Evolutionary conservation across 225 moss, liverwort and hornwort genomes (phyloP), one percentile per base, ranked within the genome.

Genomic region (Polytrichum commune): DNA sequence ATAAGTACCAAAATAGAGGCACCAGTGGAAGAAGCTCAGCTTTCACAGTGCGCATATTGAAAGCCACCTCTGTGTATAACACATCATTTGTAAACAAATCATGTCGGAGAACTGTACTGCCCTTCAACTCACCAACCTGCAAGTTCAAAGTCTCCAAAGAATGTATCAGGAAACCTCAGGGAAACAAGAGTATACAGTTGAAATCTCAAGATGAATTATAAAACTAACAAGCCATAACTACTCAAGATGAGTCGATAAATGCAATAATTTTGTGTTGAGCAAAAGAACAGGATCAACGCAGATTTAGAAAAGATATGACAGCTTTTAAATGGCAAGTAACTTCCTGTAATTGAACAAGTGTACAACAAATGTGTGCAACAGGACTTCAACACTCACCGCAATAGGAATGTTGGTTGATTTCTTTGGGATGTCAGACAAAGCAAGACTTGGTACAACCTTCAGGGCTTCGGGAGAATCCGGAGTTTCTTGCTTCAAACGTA

Each of bases 71-170:
- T 16, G 91, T 75, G 69, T 98, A 98, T 60, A 98, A 77, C 6
- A 98, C 98, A 80, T 95, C 91, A 71, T 98, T 98, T 54, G 98
- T 98, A 33, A 95, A 98, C 23, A 98, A 73, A 69, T 98, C 98
- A 76, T 98, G 98, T 60, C 91, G 83, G 35, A 98, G 84, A 5
- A 98, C 70, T 29, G 87, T 89, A 69, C 91, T 85, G 66, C 88
- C 98, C 76, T 91, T 91, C 75, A 95, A 58, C 30, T 93, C 76
- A 19, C 91, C 91, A 68, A 98, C 93, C 98, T 98, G 78, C 19
- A 70, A 55, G 5, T 29, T 1, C 19, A 27, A 26, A 69, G 73
- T 33, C n/a, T 13, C 29, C 65, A 28, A 8, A 6, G 6, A 32
- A 35, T 2, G 6, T 35, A 9, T 23, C 64, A 60, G 16, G 46